phyloP scores from a whole-genome alignment of 352 stramenopile genomes.

The Globisporangium rhizosaccharum region DNA sequence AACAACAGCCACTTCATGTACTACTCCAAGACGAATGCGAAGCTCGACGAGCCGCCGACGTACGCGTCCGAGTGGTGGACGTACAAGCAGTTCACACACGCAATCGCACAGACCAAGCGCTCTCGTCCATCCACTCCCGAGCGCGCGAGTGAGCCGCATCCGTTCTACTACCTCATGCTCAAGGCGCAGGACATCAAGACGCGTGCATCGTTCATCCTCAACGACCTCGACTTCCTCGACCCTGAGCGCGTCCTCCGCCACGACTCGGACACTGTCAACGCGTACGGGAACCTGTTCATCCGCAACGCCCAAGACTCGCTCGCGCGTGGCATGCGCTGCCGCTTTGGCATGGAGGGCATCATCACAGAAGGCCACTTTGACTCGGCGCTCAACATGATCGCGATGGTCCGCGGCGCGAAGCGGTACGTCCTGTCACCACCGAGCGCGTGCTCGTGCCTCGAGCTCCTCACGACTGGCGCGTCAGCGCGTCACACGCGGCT shows the following conservation, averaged over 20 bases:
- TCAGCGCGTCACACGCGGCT: slow-evolving; percentile 86
- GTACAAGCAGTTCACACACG: slow-evolving; percentile 50
- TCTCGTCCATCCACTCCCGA: too few relatives aligned
- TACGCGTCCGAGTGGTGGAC: slow-evolving; percentile 53
- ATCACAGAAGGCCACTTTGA: slow-evolving; percentile 94
- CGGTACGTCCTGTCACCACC: slow-evolving; percentile 92
- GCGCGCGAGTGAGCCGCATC: slow-evolving; percentile 8
- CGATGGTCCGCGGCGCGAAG: slow-evolving; percentile 86
- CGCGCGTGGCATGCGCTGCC: slow-evolving; percentile 55
- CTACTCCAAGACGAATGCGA: slow-evolving; percentile 50
- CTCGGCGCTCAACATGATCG: slow-evolving; percentile 91
- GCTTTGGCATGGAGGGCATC: slow-evolving; percentile 91
- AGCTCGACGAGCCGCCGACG: slow-evolving; percentile 26
- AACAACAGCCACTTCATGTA: slow-evolving; percentile 96
- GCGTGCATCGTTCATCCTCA: slow-evolving; percentile 51
- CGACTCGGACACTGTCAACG: slow-evolving; percentile 31
- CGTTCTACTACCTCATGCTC: slow-evolving; percentile 62
- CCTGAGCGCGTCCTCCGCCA: slow-evolving; percentile 38
- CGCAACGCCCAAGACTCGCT: slow-evolving; percentile 27
- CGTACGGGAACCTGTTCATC: slow-evolving; percentile 55
- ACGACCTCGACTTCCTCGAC: slow-evolving; percentile 92
- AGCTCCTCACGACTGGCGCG: slow-evolving; percentile 69
- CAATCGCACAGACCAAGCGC: slow-evolving; percentile 20
- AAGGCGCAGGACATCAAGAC: slow-evolving; percentile 37
- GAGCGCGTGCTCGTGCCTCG: slow-evolving; percentile 78